Conservation (phyloP, 1,284 basidiomycete genomes). For the Crepidotus sp. region DNA sequence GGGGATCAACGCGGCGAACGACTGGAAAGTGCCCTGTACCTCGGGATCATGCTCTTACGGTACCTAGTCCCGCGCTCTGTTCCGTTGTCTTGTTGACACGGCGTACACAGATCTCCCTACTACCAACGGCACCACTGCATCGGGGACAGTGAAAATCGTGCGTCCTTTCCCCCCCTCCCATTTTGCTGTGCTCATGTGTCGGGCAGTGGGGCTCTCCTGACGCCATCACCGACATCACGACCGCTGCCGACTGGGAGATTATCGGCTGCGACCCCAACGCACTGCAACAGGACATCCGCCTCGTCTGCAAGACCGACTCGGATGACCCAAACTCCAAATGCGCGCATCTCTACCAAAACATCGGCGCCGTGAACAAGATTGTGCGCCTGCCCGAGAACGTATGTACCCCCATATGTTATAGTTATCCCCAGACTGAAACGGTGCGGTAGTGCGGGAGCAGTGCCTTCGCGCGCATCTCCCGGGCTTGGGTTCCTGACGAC, state of each 20-base stretch:
- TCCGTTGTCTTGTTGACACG: not conserved
- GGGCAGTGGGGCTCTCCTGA: slow-evolving; percentile 17
- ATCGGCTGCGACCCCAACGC: slow-evolving; percentile 16
- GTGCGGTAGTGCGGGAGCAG: slow-evolving; percentile 13
- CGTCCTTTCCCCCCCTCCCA: not conserved
- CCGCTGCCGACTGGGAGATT: slow-evolving; percentile 18
- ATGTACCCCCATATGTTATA: not conserved
- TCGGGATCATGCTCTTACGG: not conserved
- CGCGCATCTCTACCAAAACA: slow-evolving; percentile 14
- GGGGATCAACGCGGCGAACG: not conserved
- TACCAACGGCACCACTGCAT: not conserved
- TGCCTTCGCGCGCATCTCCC: slow-evolving; percentile 18
- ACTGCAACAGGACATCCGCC: slow-evolving; percentile 15
- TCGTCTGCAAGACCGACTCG: slow-evolving; percentile 17
- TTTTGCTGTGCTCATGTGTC: no score
- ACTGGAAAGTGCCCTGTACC: slow-evolving; percentile 3
- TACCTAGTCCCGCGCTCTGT: not conserved
- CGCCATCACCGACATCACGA: slow-evolving; percentile 19
- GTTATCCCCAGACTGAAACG: not conserved
- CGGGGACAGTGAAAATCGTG: not conserved
- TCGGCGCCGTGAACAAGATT: slow-evolving; percentile 18
- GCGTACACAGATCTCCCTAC: not conserved
- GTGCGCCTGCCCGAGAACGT: slow-evolving; percentile 19
- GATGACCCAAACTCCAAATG: slow-evolving; percentile 12
- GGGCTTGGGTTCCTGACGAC: slow-evolving; percentile 14